These are phyloP conservation scores for Aphanomyces cochlioides DNA, from an alignment of 352 stramenopile species.

Conservation along the genomic window DNA sequence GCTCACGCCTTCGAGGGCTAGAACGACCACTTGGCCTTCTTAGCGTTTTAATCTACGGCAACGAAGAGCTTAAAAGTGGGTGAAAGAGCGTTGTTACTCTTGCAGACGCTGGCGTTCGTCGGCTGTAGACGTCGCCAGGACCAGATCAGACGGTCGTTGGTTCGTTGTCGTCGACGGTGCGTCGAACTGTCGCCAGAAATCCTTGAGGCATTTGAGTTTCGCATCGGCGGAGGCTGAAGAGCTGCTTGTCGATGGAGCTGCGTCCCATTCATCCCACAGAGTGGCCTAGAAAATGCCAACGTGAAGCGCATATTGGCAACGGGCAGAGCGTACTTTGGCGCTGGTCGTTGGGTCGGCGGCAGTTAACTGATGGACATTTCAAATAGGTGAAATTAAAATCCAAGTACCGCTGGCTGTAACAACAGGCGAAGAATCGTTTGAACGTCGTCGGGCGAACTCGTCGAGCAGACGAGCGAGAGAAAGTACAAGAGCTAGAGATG, in stretches of 20 bases:
- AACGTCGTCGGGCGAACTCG: neutral
- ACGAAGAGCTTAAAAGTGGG: neutral
- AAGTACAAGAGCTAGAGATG: neutral
- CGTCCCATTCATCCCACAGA: constrained; percentile 2
- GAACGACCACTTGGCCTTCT: no score
- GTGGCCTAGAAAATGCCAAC: neutral
- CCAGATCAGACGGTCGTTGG: neutral
- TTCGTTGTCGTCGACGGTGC: neutral
- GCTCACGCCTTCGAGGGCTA: no score
- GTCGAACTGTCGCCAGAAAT: neutral
- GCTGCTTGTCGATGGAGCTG: neutral
- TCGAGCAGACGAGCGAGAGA: neutral
- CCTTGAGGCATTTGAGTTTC: neutral
- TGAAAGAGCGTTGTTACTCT: neutral
- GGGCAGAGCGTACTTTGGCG: no score
- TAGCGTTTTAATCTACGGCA: no score
- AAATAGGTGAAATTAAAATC: no score
- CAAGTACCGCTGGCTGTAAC: neutral
- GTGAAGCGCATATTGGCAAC: neutral
- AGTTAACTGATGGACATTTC: no score
- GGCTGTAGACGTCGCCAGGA: neutral
- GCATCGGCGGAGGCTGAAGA: no score
- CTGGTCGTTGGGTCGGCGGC: no score
- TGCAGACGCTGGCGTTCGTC: neutral
- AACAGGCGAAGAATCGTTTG: neutral